These are phyloP conservation scores for Oryza longistaminata DNA, from an alignment of 176 grass and related monocot genomes.

Conservation along the genomic window DNA sequence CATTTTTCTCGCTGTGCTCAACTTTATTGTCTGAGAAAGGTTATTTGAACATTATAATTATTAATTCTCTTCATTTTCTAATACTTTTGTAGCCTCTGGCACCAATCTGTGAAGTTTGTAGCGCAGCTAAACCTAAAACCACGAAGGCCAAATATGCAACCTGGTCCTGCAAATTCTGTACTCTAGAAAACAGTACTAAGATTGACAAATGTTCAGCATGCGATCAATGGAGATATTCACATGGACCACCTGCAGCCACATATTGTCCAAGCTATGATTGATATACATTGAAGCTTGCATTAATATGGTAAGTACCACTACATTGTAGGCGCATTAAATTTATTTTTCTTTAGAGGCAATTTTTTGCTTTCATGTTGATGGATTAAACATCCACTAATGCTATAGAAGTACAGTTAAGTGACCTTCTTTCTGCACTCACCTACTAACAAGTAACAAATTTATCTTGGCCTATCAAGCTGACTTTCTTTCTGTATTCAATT, in stretches of 20 bases:
- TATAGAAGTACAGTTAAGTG: neutral
- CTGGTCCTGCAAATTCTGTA: slow-evolving; percentile 96
- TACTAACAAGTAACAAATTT: neutral
- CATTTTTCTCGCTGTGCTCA: neutral
- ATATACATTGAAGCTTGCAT: slow-evolving; percentile 18
- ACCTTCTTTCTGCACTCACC: neutral
- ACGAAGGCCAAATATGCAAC: slow-evolving; percentile 57
- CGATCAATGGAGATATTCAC: slow-evolving; percentile 88
- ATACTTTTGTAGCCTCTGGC: slow-evolving; percentile 57
- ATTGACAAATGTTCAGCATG: slow-evolving; percentile 90
- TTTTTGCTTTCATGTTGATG: neutral
- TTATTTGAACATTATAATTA: neutral
- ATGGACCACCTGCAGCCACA: slow-evolving; percentile 55
- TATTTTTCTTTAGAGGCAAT: neutral
- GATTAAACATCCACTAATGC: neutral
- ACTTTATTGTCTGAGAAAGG: neutral
- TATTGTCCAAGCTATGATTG: slow-evolving; percentile 52
- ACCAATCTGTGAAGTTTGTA: slow-evolving; percentile 86
- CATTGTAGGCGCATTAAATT: neutral
- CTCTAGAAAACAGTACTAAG: slow-evolving; percentile 71
- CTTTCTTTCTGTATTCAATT: neutral
- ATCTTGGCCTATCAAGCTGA: neutral
- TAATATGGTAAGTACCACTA: slow-evolving; percentile 32
- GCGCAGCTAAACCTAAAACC: slow-evolving; percentile 63
- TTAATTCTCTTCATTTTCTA: slow-evolving; percentile 29